Conservation (phyloP, 2,329 filamentous ascomycete species). For the Pyrenochaeta sp. region DNA sequence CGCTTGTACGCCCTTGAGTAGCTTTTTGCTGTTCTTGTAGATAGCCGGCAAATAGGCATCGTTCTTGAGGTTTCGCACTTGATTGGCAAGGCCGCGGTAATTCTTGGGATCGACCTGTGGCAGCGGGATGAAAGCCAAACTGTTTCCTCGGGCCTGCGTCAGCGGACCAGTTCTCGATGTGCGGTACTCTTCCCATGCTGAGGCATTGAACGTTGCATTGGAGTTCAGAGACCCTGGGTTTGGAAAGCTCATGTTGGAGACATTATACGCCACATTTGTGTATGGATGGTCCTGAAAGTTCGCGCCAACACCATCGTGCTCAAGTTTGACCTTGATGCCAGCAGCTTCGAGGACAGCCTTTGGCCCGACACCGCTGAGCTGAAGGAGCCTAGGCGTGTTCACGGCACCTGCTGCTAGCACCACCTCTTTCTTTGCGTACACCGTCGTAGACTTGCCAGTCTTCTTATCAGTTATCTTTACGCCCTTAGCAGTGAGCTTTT, state of each 20-base stretch:
- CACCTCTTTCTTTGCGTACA: slow-evolving; percentile 57
- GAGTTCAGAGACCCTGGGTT: slow-evolving; percentile 31
- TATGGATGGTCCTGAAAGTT: slow-evolving; percentile 48
- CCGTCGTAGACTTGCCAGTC: slow-evolving; percentile 21
- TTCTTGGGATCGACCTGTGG: slow-evolving; percentile 28
- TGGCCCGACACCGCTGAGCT: slow-evolving; percentile 44
- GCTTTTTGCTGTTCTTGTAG: slow-evolving; percentile 35
- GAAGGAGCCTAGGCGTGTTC: slow-evolving; percentile 64
- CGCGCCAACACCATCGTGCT: slow-evolving; percentile 40
- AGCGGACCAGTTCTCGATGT: slow-evolving; percentile 37
- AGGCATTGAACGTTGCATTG: slow-evolving; percentile 38
- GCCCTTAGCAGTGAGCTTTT: slow-evolving; percentile 31
- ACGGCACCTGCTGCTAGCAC: slow-evolving; percentile 66
- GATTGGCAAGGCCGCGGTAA: slow-evolving; percentile 24
- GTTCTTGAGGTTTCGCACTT: slow-evolving; percentile 17
- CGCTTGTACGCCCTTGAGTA: slow-evolving; percentile 32
- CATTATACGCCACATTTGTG: slow-evolving; percentile 28
- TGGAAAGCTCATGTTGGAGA: slow-evolving; percentile 29
- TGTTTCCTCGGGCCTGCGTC: slow-evolving; percentile 37
- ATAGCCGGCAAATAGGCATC: slow-evolving; percentile 31
- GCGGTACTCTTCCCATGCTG: slow-evolving; percentile 37
- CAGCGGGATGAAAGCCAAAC: slow-evolving; percentile 38
- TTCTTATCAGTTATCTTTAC: slow-evolving; percentile 35
- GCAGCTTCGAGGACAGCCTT: slow-evolving; percentile 35
- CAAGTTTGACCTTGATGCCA: slow-evolving; percentile 35